phyloP scores from a whole-genome alignment of 768 basidiomycete genomes.

The Tricholoma sp. region DNA sequence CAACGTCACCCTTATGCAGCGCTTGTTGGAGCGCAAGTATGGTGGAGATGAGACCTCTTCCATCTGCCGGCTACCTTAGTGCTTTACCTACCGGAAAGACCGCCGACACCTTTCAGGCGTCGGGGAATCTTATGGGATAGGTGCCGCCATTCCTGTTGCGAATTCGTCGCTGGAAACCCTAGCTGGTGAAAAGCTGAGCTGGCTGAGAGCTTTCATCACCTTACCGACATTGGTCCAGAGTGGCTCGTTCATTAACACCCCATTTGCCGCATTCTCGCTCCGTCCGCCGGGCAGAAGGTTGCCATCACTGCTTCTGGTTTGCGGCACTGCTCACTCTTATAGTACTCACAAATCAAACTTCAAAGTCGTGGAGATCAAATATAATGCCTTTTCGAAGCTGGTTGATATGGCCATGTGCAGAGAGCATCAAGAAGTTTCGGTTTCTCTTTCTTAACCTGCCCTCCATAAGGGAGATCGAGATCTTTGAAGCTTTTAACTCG shows the following conservation, averaged over 20 bases:
- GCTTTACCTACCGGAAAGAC: slow-evolving; percentile 31
- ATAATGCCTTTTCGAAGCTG: slow-evolving; percentile 39
- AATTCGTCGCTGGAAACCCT: slow-evolving; percentile 82
- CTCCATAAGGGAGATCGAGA: no score
- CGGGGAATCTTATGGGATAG: slow-evolving; percentile 43
- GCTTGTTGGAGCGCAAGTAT: no score
- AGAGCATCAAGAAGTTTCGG: slow-evolving; percentile 68
- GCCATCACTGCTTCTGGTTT: slow-evolving; percentile 51
- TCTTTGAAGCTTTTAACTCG: no score
- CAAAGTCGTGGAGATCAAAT: slow-evolving; percentile 79
- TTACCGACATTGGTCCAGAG: slow-evolving; percentile 87
- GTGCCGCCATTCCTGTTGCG: slow-evolving; percentile 48
- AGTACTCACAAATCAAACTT: slow-evolving; percentile 69
- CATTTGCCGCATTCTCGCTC: slow-evolving; percentile 78
- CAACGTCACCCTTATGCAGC: slow-evolving; percentile 69
- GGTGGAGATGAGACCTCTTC: slow-evolving; percentile 71
- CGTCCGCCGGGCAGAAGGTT: slow-evolving; percentile 75
- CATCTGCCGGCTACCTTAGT: slow-evolving; percentile 80
- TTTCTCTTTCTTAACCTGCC: slow-evolving; percentile 77
- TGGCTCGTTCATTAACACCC: slow-evolving; percentile 79
- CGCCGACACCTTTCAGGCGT: slow-evolving; percentile 35
- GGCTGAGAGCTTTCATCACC: slow-evolving; percentile 82
- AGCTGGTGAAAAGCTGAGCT: slow-evolving; percentile 75
- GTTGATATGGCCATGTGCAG: slow-evolving; percentile 80
- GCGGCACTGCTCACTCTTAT: slow-evolving; percentile 75